Evolutionary conservation across 495 filamentous ascomycete species (phyloP), one percentile per base, ranked within the genome.

Genomic region (Immersiella caudata): DNA sequence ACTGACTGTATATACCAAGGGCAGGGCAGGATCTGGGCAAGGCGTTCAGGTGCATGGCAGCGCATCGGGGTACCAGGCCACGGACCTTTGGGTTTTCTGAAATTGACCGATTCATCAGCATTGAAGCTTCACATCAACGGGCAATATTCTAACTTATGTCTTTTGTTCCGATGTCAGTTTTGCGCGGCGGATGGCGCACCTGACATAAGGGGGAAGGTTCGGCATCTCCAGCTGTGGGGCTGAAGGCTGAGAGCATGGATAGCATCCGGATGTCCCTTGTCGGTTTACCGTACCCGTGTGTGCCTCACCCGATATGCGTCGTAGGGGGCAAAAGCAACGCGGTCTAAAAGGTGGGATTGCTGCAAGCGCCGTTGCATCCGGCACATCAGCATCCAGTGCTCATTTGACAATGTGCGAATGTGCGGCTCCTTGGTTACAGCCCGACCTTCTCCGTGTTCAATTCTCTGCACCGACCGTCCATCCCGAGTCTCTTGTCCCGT

Each of bases 241-340:
- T 26, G 14, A n/a, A 14, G 21, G 9, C 20, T 26, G 21, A 22
- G 20, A 11, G 7, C 52, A 26, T 2, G 9, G 20, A 26, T n/a
- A 55, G 3, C 49, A 55, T n/a, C 22, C 21, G 18, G 56, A 35
- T 22, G n/a, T 27, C 21, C 24, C 56, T 16, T 26, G 56, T 33
- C 22, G 26, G 56, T 59, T 59, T 59, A 59, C 56, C 56, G 56
- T 59, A 59, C 56, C 56, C 56, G 56, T 26, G 7, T 59, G 56
- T 33, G 54, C 26, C 56, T 29, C 26, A 29, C 6, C 56, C 56
- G 56, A 59, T 6, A 59, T 12, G 21, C 22, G 25, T 20, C 56
- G 9, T 6, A 9, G 9, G 14, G 24, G 56, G 18, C 25, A n/a
- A 25, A n/a, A 2, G 6, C 25, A 20, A 14, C 56, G 21, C 56